A percentile compares a stretch with the other conserved stretches of the same genome.
phyloP scores from a whole-genome alignment of 2,329 filamentous ascomycete species.

The Venturia aucupariae region DNA sequence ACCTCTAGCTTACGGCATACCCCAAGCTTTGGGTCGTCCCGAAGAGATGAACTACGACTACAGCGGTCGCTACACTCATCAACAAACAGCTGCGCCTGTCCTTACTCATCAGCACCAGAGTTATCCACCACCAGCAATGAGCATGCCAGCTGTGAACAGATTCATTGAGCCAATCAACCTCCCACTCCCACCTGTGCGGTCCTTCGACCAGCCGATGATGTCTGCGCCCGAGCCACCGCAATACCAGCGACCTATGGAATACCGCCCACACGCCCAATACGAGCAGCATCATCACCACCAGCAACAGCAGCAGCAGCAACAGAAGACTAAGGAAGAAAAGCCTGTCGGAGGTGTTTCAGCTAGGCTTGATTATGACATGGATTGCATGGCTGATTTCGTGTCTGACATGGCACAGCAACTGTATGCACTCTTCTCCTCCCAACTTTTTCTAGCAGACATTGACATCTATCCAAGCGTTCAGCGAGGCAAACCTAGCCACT shows the following conservation, averaged over 20 bases:
- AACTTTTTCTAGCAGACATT: constrained; percentile 52
- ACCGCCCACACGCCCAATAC: constrained; percentile 3
- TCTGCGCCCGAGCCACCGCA: constrained; percentile 23
- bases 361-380: constrained; percentile 93
- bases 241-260: constrained; percentile 7
- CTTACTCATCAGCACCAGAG: constrained; percentile 31
- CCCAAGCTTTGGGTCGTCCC: constrained; percentile 31
- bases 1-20: constrained; percentile 29
- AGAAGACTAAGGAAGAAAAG: constrained; percentile 51
- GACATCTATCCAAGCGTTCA: constrained; percentile 55
- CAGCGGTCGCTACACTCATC: constrained; percentile 37
- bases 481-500: constrained; percentile 52
- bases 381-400: constrained; percentile 91
- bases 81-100: constrained; percentile 28
- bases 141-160: constrained; percentile 26
- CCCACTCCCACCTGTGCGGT: constrained; percentile 16
- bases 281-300: constrained; percentile 23
- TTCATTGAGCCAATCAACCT: constrained; percentile 18
- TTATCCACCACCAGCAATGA: constrained; percentile 20
- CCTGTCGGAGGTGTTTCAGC: constrained; percentile 80
- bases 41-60: constrained; percentile 38
- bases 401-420: constrained; percentile 75
- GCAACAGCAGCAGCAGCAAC: constrained; percentile 27
- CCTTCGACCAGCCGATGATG: constrained; percentile 35
- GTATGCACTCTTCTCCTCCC: constrained; percentile 50